These are phyloP conservation scores for Hypoxylon sp. DNA, from an alignment of 2,329 filamentous ascomycete genomes.

Conservation along the genomic window DNA sequence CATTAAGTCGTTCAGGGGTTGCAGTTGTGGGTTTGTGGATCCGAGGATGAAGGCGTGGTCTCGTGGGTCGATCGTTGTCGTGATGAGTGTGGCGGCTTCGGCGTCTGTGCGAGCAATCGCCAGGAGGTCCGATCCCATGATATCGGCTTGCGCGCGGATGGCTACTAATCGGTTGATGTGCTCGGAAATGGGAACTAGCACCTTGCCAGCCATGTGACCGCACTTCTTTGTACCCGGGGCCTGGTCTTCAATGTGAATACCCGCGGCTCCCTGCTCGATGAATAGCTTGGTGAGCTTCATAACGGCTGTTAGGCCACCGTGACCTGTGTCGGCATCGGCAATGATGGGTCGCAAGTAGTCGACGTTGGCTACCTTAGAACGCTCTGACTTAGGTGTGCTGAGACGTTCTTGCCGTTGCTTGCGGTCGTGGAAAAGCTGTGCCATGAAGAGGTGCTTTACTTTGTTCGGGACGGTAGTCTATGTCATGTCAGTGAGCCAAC, in stretches of 20 bases:
- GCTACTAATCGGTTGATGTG: slow-evolving; percentile 98
- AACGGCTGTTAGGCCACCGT: slow-evolving; percentile 96
- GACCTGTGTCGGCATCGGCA: slow-evolving; percentile 96
- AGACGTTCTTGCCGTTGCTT: slow-evolving; percentile 98
- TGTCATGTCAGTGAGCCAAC: slow-evolving; percentile 25
- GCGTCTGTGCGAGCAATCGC: slow-evolving; percentile 96
- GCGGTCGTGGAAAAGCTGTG: slow-evolving; percentile 98
- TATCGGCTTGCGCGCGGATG: slow-evolving; percentile 97
- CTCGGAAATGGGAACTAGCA: slow-evolving; percentile 95
- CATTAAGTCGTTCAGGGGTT: slow-evolving; percentile 93
- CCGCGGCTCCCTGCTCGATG: slow-evolving; percentile 94
- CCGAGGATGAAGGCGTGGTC: slow-evolving; percentile 96
- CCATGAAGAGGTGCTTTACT: slow-evolving; percentile 97
- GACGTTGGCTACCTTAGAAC: slow-evolving; percentile 80
- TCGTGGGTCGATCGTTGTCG: slow-evolving; percentile 93
- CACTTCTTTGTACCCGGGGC: slow-evolving; percentile 99
- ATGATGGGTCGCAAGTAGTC: slow-evolving; percentile 97
- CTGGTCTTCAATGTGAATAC: slow-evolving; percentile 99
- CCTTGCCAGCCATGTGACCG: slow-evolving; percentile 99
- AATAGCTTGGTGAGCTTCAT: slow-evolving; percentile 99
- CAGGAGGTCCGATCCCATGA: slow-evolving; percentile 94
- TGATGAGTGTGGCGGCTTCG: slow-evolving; percentile 97
- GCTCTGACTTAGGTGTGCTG: slow-evolving; percentile 79
- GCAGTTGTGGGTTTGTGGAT: slow-evolving; percentile 85
- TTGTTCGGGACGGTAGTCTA: slow-evolving; percentile 99